Evolutionary conservation across 352 stramenopile genomes (phyloP).

Genomic region (Phytophthora podocarpi): DNA sequence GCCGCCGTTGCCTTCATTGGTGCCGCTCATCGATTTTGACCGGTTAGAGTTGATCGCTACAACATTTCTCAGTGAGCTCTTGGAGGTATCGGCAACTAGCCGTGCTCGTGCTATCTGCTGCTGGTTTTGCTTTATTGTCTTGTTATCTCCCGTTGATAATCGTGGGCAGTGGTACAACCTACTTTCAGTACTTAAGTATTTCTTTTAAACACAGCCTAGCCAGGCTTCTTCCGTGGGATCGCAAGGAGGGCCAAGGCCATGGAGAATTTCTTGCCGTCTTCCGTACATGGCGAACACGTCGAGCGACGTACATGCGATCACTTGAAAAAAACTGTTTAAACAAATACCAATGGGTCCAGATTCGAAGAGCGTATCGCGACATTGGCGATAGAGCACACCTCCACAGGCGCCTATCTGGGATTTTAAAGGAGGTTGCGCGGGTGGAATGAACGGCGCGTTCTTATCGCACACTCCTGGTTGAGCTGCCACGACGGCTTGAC

Average conservation of each 20-base stretch:
- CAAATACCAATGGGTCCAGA: slow-evolving; percentile 13
- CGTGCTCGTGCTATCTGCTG: no score
- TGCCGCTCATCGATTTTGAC: no score
- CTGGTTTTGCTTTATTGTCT: no score
- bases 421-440: not conserved
- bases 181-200: no score
- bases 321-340: slow-evolving; percentile 11
- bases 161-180: no score
- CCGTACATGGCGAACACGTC: not conserved
- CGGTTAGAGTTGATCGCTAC: no score
- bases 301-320: slow-evolving; percentile 9
- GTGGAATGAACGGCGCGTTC: slow-evolving; percentile 2
- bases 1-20: no score
- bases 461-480: not conserved
- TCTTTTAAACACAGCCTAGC: slow-evolving; percentile 22
- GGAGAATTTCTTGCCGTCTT: slow-evolving; percentile 13
- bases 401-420: slow-evolving; percentile 9
- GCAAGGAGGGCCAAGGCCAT: slow-evolving; percentile 4
- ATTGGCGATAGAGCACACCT: slow-evolving; percentile 19
- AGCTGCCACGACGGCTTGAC: not conserved
- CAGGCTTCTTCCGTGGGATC: slow-evolving; percentile 14
- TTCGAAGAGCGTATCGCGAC: not conserved
- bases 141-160: no score
- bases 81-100: no score
- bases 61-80: no score